A percentile compares a stretch with the other conserved stretches of the same genome.
These are phyloP conservation scores for Coemansia sp. DNA, from an alignment of 192 early-diverging fungal species.

Conservation along the genomic window DNA sequence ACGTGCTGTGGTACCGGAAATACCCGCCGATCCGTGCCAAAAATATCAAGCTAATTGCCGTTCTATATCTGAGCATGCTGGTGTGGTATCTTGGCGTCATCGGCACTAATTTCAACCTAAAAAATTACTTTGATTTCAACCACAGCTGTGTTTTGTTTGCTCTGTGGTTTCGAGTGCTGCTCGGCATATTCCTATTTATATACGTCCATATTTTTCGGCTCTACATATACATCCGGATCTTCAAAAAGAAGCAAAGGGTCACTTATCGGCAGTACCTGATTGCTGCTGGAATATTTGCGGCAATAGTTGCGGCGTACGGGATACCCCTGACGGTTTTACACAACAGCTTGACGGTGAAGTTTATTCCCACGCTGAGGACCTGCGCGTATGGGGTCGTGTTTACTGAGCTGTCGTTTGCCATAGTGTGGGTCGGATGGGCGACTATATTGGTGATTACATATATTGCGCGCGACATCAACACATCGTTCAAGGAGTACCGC, in stretches of 20 bases:
- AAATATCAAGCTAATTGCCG: slow-evolving; percentile 27
- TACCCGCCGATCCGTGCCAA: slow-evolving; percentile 45
- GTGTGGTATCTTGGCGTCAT: slow-evolving; percentile 40
- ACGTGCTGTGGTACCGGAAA: slow-evolving; percentile 14
- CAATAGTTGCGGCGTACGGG: slow-evolving; percentile 14
- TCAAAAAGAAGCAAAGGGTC: slow-evolving; percentile 11
- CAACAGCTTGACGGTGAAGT: slow-evolving; percentile 15
- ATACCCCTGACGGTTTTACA: slow-evolving; percentile 22
- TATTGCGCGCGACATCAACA: slow-evolving; percentile 42
- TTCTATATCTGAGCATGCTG: slow-evolving; percentile 32
- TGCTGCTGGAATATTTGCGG: not conserved
- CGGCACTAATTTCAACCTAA: slow-evolving; percentile 35
- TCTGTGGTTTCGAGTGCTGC: slow-evolving; percentile 32
- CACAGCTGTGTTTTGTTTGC: slow-evolving; percentile 31
- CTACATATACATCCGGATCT: slow-evolving; percentile 43
- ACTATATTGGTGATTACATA: slow-evolving; percentile 6
- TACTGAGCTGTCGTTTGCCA: slow-evolving; percentile 29
- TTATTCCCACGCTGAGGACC: not conserved
- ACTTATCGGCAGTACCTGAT: slow-evolving; percentile 9
- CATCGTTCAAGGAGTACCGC: slow-evolving; percentile 47
- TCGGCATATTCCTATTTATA: slow-evolving; percentile 34
- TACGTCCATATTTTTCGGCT: slow-evolving; percentile 31
- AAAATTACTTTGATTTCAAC: slow-evolving; percentile 2
- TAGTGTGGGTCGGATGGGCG: slow-evolving; percentile 39
- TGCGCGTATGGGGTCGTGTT: slow-evolving; percentile 30